Base-by-base conservation (phyloP, 306 rosid species). In the Alnus glutinosa region DNA sequence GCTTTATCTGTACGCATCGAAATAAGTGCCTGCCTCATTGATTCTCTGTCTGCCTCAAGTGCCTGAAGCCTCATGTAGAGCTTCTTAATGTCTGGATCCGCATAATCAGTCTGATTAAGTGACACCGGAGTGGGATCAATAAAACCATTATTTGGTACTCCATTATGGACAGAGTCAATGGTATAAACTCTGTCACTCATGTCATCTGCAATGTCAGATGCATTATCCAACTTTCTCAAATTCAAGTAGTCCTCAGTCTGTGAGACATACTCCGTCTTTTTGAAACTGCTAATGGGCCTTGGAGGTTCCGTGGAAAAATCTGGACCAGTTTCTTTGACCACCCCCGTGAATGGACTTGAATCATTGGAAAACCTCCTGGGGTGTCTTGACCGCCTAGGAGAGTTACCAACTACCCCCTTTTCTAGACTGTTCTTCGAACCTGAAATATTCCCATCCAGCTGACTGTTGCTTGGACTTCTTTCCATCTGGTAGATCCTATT, bases 41-140 rank as follows among this genome's bases (percentile, higher is more conserved):
- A 96, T 84, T 96, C 99, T 86, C 98, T 88, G 87, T 96, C 99
- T 18, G 98, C 98, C 85, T 96, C 99, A 71, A 96, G 97, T 76
- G 96, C 97, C 81, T 96, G 98, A 86, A 96, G 98, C 88, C 99
- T 93, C 91, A 80, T 77, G 81, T 89, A 91, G 75, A 96, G 98
- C 88, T 93, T 96, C 86, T 87, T 90, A 73, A 96, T 75, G 42
- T 93, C 90, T 3, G 98, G 97, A 85, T 93, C 99, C 39, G 75
- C 90, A 50, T 80, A 75, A 71, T 90, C 93, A 76, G 87, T 75
- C 46, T 82, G 88, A 86, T 80, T 78, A 75, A 81, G 46, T 7
- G 89, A 78, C 36, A 70, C 88, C 2, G 98, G 93, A 11, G 89
- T 83, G 76, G 83, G 68, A 52, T 88, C 92, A 12, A 73, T 67